Conservation (phyloP, 345 rosid species). For the Bruguiera parviflora region DNA sequence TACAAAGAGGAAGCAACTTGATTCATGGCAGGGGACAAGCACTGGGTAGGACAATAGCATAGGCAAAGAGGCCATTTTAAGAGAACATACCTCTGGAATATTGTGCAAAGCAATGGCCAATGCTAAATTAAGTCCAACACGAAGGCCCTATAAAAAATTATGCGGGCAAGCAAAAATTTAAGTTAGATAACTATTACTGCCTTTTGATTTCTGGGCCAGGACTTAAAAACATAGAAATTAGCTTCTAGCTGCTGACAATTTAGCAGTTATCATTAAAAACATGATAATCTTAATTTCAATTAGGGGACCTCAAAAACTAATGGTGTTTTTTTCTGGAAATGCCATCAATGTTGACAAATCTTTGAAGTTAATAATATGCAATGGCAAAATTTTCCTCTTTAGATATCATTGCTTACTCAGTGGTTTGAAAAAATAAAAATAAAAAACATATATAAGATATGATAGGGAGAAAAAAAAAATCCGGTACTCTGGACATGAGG, state of each 20-base stretch:
- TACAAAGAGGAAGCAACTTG: neutral
- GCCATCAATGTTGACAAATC: no score
- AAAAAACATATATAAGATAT: no score
- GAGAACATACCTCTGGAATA: slow-evolving; percentile 81
- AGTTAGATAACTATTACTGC: slow-evolving; percentile 2
- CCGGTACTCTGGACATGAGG: neutral
- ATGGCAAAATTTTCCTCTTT: neutral
- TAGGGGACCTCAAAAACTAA: neutral
- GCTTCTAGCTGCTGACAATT: neutral
- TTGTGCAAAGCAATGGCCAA: slow-evolving; percentile 96
- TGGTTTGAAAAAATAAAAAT: neutral
- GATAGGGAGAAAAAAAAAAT: neutral
- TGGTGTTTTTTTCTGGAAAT: neutral
- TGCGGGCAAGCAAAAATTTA: slow-evolving; percentile 14
- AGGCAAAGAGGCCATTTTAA: neutral
- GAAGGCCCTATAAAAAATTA: slow-evolving; percentile 61
- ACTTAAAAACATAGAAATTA: neutral
- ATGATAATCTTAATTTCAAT: neutral
- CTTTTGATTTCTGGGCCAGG: neutral
- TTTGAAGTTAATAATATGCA: neutral
- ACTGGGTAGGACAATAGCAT: neutral
- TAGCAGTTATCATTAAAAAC: neutral
- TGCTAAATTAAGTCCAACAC: slow-evolving; percentile 92
- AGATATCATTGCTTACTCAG: neutral
- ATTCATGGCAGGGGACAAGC: neutral